Evolutionary conservation across 2,329 filamentous ascomycete species (phyloP).

Genomic region (Emmonsiellopsis sp.): DNA sequence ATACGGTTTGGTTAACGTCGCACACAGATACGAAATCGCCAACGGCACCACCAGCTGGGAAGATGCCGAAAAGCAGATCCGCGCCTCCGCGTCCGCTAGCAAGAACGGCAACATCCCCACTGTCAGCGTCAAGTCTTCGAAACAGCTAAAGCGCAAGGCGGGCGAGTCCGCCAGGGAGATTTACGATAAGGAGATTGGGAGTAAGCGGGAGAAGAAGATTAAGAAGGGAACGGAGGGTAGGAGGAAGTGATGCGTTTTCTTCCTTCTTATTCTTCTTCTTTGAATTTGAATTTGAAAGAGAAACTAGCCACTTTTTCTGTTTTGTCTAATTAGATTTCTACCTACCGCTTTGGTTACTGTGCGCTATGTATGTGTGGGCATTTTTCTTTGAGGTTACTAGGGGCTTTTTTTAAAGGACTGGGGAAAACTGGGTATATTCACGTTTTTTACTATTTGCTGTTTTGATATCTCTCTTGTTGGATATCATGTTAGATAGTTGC

Average conservation of each 20-base stretch:
- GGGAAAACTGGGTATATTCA: not conserved
- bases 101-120: constrained; percentile 44
- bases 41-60: constrained; percentile 45
- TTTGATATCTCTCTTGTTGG: not conserved
- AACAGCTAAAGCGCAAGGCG: constrained; percentile 64
- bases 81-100: constrained; percentile 41
- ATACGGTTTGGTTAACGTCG: not conserved
- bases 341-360: not conserved
- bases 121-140: constrained; percentile 74
- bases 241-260: constrained; percentile 12
- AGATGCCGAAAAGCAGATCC: constrained; percentile 65
- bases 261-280: not conserved
- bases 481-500: not conserved
- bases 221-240: constrained; percentile 36
- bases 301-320: not conserved
- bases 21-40: constrained; percentile 36
- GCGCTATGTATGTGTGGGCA: not conserved
- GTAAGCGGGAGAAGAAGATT: constrained; percentile 36
- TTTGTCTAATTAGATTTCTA: not conserved
- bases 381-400: not conserved
- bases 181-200: constrained; percentile 34
- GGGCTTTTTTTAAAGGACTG: not conserved
- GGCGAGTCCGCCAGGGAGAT: constrained; percentile 45
- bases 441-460: not conserved
- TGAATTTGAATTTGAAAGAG: not conserved